Evolutionary conservation across 1,284 basidiomycete genomes (phyloP).

Genomic region (Cryptococcus sp.): DNA sequence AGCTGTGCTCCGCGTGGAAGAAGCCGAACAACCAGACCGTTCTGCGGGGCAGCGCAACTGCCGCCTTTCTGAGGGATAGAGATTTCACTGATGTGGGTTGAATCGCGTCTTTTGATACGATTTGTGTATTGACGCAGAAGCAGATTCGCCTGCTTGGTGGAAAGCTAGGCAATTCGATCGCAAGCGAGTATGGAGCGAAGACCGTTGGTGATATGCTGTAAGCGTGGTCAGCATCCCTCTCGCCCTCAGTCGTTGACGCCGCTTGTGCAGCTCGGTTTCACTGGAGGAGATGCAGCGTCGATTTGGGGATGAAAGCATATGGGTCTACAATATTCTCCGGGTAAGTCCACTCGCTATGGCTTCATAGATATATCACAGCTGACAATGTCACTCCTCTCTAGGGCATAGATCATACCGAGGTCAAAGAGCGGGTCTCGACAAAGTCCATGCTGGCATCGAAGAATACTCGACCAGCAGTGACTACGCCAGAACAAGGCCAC

Average conservation of each 20-base stretch:
- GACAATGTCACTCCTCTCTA: constrained; percentile 40
- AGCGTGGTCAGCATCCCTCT: constrained; percentile 22
- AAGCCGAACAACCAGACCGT: constrained; percentile 86
- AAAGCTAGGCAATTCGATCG: constrained; percentile 86
- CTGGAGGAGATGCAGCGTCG: constrained; percentile 57
- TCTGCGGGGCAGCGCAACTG: constrained; percentile 76
- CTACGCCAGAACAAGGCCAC: constrained; percentile 68
- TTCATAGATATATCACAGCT: neutral
- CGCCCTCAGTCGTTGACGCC: constrained; percentile 7
- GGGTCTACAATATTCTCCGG: constrained; percentile 81
- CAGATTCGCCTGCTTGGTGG: constrained; percentile 94
- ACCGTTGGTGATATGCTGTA: constrained; percentile 87
- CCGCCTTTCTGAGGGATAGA: constrained; percentile 75
- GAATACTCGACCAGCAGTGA: constrained; percentile 78
- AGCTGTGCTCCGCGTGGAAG: constrained; percentile 85
- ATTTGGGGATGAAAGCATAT: constrained; percentile 64
- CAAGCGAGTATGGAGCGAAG: constrained; percentile 80
- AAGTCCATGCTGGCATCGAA: constrained; percentile 95
- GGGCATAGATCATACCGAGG: constrained; percentile 91
- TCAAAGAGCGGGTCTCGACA: constrained; percentile 77
- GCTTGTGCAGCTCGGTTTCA: constrained; percentile 47
- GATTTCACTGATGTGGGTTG: constrained; percentile 76
- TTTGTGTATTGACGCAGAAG: neutral
- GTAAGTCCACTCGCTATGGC: constrained; percentile 25
- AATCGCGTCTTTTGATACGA: neutral